Percentiles rank a stretch among this genome's conserved stretches.
Evolutionary conservation across 805 yeast genomes (phyloP).

Genomic region (Schizosaccharomyces lindneri): DNA sequence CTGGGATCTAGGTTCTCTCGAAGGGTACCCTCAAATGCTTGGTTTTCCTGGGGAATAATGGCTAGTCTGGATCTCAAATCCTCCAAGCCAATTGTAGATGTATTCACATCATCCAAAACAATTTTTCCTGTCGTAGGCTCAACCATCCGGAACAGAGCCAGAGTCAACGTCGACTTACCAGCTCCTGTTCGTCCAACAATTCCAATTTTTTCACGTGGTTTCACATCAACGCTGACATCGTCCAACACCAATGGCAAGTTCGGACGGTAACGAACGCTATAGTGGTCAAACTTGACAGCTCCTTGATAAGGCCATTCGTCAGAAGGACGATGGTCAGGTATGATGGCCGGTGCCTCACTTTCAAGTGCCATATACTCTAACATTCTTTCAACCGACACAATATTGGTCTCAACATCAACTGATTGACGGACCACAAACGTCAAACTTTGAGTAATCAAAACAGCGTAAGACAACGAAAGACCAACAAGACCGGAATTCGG

Average conservation of each 20-base stretch:
- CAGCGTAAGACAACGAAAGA: slow-evolving; percentile 73
- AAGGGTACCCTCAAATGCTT: slow-evolving; percentile 66
- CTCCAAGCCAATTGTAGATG: slow-evolving; percentile 40
- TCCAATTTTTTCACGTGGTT: slow-evolving; percentile 66
- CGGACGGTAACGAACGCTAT: slow-evolving; percentile 64
- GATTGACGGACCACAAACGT: slow-evolving; percentile 98
- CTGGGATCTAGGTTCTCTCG: slow-evolving; percentile 77
- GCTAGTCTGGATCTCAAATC: slow-evolving; percentile 58
- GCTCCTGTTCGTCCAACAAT: slow-evolving; percentile 96
- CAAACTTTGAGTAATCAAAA: slow-evolving; percentile 76
- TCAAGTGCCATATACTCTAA: slow-evolving; percentile 58
- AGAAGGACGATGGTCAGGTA: slow-evolving; percentile 44
- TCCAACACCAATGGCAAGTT: slow-evolving; percentile 60
- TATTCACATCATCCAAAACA: slow-evolving; percentile 43
- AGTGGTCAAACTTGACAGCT: slow-evolving; percentile 37
- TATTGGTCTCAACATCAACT: slow-evolving; percentile 90
- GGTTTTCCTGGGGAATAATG: slow-evolving; percentile 86
- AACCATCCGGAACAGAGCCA: slow-evolving; percentile 65
- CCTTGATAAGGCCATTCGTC: slow-evolving; percentile 53
- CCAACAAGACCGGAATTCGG: slow-evolving; percentile 85
- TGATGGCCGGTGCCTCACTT: slow-evolving; percentile 62
- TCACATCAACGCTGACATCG: slow-evolving; percentile 35
- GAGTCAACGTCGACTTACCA: slow-evolving; percentile 67
- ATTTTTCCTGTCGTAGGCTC: slow-evolving; percentile 53
- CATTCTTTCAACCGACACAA: slow-evolving; percentile 87